Conservation (phyloP, 2,329 filamentous ascomycete species). For the Boeremia lycopersici region DNA sequence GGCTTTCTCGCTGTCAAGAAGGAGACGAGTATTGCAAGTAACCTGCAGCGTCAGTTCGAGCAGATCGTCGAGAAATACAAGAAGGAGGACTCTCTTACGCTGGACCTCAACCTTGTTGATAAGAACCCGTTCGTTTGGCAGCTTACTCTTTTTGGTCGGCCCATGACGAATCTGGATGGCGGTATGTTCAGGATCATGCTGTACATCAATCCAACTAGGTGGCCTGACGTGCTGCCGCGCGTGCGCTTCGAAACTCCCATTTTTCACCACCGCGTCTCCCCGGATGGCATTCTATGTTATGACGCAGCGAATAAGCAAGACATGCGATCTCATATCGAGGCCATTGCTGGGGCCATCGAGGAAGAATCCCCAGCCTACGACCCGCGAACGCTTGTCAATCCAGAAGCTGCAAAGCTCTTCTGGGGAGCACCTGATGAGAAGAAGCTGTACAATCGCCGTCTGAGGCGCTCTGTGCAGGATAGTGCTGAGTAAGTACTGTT, state of each 20-base stretch:
- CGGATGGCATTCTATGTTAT: slow-evolving; percentile 83
- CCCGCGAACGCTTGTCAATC: slow-evolving; percentile 83
- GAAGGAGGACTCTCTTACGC: slow-evolving; percentile 68
- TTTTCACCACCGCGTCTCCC: slow-evolving; percentile 86
- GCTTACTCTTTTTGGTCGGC: slow-evolving; percentile 86
- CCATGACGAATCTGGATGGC: slow-evolving; percentile 92
- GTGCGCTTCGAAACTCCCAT: slow-evolving; percentile 79
- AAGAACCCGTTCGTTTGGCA: slow-evolving; percentile 89
- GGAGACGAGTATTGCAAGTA: slow-evolving; percentile 78
- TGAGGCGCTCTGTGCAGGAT: slow-evolving; percentile 75
- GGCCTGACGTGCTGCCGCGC: slow-evolving; percentile 87
- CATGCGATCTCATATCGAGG: slow-evolving; percentile 80
- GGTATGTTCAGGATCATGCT: slow-evolving; percentile 82
- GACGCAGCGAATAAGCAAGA: slow-evolving; percentile 71
- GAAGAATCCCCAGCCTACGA: slow-evolving; percentile 89
- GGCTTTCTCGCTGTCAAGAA: slow-evolving; percentile 67
- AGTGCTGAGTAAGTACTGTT: slow-evolving; percentile 51
- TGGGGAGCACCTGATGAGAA: slow-evolving; percentile 83
- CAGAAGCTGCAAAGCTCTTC: slow-evolving; percentile 82
- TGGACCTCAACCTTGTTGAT: slow-evolving; percentile 77
- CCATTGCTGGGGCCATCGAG: slow-evolving; percentile 80
- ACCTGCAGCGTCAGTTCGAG: slow-evolving; percentile 82
- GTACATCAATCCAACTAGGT: slow-evolving; percentile 74
- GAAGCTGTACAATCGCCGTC: slow-evolving; percentile 80
- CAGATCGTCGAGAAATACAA: slow-evolving; percentile 80